Conservation (phyloP, 345 rosid species). For the Populus davidiana region DNA sequence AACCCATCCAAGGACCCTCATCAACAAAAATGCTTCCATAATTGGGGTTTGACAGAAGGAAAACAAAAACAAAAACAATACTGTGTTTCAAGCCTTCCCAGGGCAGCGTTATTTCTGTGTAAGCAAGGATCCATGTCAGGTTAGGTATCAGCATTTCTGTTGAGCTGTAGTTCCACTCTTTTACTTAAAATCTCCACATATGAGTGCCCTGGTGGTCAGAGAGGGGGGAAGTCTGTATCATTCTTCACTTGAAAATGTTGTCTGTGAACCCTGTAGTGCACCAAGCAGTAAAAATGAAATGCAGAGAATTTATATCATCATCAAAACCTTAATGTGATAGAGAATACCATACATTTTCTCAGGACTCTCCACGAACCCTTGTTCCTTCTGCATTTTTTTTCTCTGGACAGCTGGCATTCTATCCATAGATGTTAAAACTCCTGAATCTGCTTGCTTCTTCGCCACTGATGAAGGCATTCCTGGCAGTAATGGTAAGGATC, state of each 20-base stretch:
- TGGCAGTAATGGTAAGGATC: constrained; percentile 16
- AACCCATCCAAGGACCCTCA: neutral
- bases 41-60: neutral
- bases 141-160: neutral
- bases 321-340: neutral
- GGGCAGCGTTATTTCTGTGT: neutral
- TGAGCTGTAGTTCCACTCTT: constrained; percentile 2
- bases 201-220: neutral
- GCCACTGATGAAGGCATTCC: constrained; percentile 17
- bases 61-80: constrained; percentile 2
- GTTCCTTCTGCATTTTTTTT: constrained; percentile 12
- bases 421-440: constrained; percentile 24
- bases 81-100: neutral
- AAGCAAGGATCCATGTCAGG: neutral
- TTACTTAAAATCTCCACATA: neutral
- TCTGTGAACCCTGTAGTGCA: constrained; percentile 21
- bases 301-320: neutral
- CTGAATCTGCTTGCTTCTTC: constrained; percentile 11
- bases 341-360: constrained; percentile 24
- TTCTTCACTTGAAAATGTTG: neutral
- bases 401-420: constrained; percentile 5
- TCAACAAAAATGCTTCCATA: neutral
- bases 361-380: constrained; percentile 9
- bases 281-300: neutral
- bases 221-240: neutral